These are phyloP conservation scores for Paecilomyces variotii DNA, from an alignment of 2,329 filamentous ascomycete genomes.

Conservation along the genomic window DNA sequence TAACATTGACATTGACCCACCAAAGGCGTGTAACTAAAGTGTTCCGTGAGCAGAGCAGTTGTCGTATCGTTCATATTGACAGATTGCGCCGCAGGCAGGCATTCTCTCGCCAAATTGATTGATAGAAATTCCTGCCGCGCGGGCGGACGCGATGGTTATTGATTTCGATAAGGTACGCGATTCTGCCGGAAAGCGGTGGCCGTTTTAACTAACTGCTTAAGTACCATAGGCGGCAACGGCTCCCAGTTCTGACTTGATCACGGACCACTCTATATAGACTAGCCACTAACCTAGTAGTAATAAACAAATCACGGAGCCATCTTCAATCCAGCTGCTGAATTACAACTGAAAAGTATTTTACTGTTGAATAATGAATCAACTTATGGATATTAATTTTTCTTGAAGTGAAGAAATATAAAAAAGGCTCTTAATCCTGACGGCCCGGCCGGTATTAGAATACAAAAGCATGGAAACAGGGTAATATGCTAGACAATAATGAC, in stretches of 20 bases:
- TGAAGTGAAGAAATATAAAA: not conserved
- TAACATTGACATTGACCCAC: slow-evolving; percentile 46
- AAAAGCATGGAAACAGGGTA: not conserved
- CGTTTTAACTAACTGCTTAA: too few relatives aligned
- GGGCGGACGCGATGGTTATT: not conserved
- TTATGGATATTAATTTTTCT: not conserved
- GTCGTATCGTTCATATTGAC: slow-evolving; percentile 37
- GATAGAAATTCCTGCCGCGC: not conserved
- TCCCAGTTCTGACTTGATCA: not conserved
- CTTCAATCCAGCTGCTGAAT: not conserved
- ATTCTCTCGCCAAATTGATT: not conserved
- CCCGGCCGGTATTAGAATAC: not conserved
- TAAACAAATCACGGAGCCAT: not conserved
- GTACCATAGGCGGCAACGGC: not conserved
- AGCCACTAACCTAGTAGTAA: not conserved
- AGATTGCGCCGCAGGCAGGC: slow-evolving; percentile 1
- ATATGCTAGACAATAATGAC: not conserved
- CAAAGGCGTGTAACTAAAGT: slow-evolving; percentile 88
- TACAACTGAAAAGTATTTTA: not conserved
- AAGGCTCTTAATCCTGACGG: not conserved
- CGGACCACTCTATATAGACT: not conserved
- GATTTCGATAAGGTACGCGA: not conserved
- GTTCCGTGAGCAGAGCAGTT: slow-evolving; percentile 73
- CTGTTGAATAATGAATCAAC: not conserved
- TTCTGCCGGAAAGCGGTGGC: not conserved